These are phyloP conservation scores for Phytophthora lateralis DNA, from an alignment of 352 stramenopile species.

Conservation along the genomic window DNA sequence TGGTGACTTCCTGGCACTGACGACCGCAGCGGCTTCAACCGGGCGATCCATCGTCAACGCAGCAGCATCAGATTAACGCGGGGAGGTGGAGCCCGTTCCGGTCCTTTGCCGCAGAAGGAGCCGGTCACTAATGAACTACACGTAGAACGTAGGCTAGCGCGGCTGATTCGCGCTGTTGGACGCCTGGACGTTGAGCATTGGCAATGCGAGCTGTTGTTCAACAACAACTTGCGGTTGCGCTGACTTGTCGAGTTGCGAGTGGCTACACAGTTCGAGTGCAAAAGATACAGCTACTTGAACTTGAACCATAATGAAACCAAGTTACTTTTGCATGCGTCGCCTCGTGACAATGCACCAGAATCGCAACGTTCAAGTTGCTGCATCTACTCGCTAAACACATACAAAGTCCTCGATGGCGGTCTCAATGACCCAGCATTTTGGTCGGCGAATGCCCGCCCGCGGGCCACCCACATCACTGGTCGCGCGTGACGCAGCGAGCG, in stretches of 20 bases:
- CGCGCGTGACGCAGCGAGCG: neutral
- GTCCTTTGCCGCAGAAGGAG: slow-evolving; percentile 17
- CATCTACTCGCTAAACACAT: neutral
- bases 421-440: neutral
- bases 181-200: neutral
- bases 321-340: neutral
- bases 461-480: slow-evolving; percentile 7
- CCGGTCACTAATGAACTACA: slow-evolving; percentile 5
- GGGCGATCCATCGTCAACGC: slow-evolving; percentile 6
- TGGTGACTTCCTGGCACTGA: neutral
- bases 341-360: slow-evolving; percentile 2
- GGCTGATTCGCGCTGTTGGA: neutral
- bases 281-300: slow-evolving; percentile 26
- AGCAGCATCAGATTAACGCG: neutral
- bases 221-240: neutral
- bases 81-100: slow-evolving; percentile 1
- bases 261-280: slow-evolving; percentile 11
- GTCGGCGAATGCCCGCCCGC: neutral
- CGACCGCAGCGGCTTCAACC: slow-evolving; percentile 10
- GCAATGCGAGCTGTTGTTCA: neutral
- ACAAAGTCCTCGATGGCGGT: no score
- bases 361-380: slow-evolving; percentile 22
- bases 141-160: neutral
- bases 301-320: slow-evolving; percentile 13
- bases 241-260: slow-evolving; percentile 18